Conservation (phyloP, 306 rosid species). For the Casuarina glauca region DNA sequence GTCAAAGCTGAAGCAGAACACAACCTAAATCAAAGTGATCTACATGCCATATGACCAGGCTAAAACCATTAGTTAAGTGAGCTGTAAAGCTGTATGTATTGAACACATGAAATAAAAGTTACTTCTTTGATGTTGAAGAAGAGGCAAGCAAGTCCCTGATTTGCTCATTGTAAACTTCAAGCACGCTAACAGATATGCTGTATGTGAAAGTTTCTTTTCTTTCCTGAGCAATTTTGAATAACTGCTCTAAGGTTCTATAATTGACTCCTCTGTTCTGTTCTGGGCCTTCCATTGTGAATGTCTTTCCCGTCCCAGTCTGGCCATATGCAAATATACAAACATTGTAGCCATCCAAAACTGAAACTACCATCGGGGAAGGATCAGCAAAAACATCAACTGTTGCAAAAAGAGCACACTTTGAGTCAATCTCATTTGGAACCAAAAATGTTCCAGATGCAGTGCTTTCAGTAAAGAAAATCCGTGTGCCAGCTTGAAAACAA, state of each 20-base stretch:
- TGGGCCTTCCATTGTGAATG: constrained; percentile 83
- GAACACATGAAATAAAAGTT: constrained; percentile 27
- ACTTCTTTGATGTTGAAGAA: constrained; percentile 68
- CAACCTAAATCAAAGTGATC: neutral
- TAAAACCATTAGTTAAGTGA: neutral
- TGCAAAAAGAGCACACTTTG: constrained; percentile 6
- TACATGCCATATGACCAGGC: neutral
- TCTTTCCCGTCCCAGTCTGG: constrained; percentile 73
- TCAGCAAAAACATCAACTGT: constrained; percentile 61
- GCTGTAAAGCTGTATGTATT: neutral
- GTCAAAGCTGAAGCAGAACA: neutral
- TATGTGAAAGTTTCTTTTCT: constrained; percentile 62
- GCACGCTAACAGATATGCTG: constrained; percentile 74
- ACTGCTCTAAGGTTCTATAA: constrained; percentile 73
- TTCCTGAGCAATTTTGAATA: constrained; percentile 64
- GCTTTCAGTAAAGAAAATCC: no score
- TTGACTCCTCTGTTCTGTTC: constrained; percentile 81
- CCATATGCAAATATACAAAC: constrained; percentile 73
- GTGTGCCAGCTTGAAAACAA: neutral
- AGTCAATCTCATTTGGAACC: neutral
- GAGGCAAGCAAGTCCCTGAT: constrained; percentile 77
- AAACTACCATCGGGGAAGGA: constrained; percentile 48
- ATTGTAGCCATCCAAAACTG: constrained; percentile 65
- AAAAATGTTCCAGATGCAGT: neutral
- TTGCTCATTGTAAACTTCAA: constrained; percentile 91